phyloP scores from a whole-genome alignment of 345 rosid genomes.

The Pistacia integerrima region DNA sequence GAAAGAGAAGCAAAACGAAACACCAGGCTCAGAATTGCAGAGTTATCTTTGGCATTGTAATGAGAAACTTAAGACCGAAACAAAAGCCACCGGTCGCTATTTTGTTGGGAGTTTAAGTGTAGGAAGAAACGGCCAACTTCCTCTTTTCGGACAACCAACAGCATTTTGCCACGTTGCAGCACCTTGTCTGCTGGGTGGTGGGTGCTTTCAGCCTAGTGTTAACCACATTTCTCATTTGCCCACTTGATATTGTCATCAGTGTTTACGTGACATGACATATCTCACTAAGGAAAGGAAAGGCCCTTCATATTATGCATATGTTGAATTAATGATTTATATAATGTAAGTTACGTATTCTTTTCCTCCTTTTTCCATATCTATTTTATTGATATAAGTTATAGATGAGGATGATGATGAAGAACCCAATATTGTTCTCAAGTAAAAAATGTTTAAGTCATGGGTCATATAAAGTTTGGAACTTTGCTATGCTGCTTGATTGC shows the following conservation, averaged over 20 bases:
- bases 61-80: slow-evolving; percentile 5
- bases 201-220: slow-evolving; percentile 20
- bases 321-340: no score
- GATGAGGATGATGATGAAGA: no score
- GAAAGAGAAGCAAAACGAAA: not conserved
- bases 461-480: not conserved
- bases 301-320: no score
- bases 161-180: slow-evolving; percentile 13
- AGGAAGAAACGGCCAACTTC: slow-evolving; percentile 23
- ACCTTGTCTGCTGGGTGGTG: not conserved
- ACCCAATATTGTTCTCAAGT: no score
- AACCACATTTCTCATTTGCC: not conserved
- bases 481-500: not conserved
- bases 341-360: no score
- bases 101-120: slow-evolving; percentile 17
- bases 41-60: not conserved
- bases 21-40: not conserved
- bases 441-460: not conserved
- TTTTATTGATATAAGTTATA: no score
- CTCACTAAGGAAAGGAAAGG: not conserved
- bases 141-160: slow-evolving; percentile 1
- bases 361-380: no score
- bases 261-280: not conserved
- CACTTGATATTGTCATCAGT: not conserved
- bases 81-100: slow-evolving; percentile 37